Evolutionary conservation across 345 rosid genomes (phyloP).

Genomic region (Citrus trifoliata): DNA sequence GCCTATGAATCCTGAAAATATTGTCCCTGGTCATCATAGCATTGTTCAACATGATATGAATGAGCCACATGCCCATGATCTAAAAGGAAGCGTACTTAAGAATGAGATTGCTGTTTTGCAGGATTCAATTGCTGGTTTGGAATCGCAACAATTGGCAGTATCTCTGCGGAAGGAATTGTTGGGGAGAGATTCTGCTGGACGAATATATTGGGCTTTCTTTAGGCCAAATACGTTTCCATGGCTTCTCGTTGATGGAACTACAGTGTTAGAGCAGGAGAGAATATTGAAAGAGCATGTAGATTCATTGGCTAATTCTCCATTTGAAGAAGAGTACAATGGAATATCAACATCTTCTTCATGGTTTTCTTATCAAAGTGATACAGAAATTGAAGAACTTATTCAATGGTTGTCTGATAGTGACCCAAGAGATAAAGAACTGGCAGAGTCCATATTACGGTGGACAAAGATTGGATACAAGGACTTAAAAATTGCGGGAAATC

Average conservation of each 20-base stretch:
- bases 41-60: constrained; percentile 14
- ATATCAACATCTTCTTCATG: constrained; percentile 13
- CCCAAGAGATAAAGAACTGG: constrained; percentile 20
- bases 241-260: constrained; percentile 28
- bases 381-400: constrained; percentile 33
- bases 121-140: constrained; percentile 28
- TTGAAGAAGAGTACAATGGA: neutral
- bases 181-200: constrained; percentile 36
- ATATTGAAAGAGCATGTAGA: neutral
- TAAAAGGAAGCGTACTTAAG: constrained; percentile 14
- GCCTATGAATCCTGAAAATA: constrained; percentile 6
- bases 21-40: constrained; percentile 3
- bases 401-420: constrained; percentile 26
- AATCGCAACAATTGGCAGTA: constrained; percentile 19
- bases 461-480: constrained; percentile 9
- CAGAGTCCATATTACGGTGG: constrained; percentile 22
- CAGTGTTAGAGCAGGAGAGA: neutral
- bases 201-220: constrained; percentile 29
- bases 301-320: neutral
- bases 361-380: constrained; percentile 29
- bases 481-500: neutral
- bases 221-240: constrained; percentile 28
- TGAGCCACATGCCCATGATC: constrained; percentile 10
- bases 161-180: constrained; percentile 30
- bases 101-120: constrained; percentile 22